Conservation (phyloP, 1,284 basidiomycete genomes). For the Ganoderma boninense region DNA sequence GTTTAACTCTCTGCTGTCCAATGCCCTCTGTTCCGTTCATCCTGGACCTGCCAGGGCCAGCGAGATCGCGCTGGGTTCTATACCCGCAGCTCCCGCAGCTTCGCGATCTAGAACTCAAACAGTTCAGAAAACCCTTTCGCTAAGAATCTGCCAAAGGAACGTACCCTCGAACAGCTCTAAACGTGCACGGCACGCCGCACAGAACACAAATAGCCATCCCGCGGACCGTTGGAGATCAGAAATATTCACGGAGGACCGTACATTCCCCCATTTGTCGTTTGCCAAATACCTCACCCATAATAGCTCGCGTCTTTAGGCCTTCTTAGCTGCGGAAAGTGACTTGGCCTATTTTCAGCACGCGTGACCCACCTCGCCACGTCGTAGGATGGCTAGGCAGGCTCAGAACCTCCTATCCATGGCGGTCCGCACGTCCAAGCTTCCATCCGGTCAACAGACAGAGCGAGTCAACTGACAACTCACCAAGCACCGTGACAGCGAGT, state of each 20-base stretch:
- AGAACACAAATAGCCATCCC: neutral
- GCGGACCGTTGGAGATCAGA: neutral
- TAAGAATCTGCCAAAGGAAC: neutral
- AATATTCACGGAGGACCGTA: neutral
- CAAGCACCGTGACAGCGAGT: neutral
- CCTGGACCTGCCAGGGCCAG: neutral
- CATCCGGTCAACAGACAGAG: neutral
- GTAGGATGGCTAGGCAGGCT: neutral
- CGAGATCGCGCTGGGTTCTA: neutral
- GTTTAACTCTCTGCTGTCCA: neutral
- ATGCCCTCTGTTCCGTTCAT: neutral
- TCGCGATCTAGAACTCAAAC: neutral
- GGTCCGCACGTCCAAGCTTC: neutral
- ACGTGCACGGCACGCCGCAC: neutral
- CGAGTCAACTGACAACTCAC: conserved; percentile 2
- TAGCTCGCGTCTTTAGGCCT: neutral
- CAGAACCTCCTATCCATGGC: neutral
- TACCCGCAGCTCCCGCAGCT: neutral
- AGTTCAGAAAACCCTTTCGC: neutral
- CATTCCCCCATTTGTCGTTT: neutral
- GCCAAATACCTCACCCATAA: neutral
- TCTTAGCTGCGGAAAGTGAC: neutral
- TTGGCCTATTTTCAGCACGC: neutral
- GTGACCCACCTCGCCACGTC: neutral
- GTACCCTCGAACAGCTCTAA: neutral